Evolutionary conservation across 2,329 filamentous ascomycete genomes (phyloP).

Genomic region (Exophiala phaeomuriformis): DNA sequence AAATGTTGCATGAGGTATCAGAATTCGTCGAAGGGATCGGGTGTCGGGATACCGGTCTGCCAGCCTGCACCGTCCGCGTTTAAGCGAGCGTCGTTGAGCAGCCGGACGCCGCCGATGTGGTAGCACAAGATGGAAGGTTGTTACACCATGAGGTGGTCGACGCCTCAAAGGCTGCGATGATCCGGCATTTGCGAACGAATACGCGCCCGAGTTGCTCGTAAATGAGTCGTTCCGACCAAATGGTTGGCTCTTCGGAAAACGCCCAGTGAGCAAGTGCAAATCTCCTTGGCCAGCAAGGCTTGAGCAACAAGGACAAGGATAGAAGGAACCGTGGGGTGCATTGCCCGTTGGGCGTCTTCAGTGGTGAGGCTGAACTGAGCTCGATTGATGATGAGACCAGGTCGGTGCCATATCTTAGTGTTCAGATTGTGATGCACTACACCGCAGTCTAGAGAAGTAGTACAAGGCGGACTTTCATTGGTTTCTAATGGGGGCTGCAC

Average conservation of each 20-base stretch:
- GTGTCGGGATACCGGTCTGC: neutral
- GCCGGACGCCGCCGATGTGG: neutral
- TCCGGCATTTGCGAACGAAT: neutral
- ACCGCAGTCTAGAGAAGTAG: no score
- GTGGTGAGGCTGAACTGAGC: no score
- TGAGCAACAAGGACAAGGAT: constrained; percentile 4
- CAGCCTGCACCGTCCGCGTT: neutral
- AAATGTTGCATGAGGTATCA: neutral
- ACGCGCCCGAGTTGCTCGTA: neutral
- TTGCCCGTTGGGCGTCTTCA: neutral
- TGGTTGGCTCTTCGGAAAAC: neutral
- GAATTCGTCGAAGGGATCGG: neutral
- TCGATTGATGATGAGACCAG: no score
- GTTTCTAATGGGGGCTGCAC: no score
- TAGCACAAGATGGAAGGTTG: neutral
- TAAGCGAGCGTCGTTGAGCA: constrained; percentile 10
- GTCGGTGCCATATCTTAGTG: no score
- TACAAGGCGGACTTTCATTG: no score
- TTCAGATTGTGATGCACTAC: no score
- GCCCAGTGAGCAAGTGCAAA: neutral
- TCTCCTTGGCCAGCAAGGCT: neutral
- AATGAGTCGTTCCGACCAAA: neutral
- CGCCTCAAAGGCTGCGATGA: neutral
- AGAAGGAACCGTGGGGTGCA: constrained; percentile 11
- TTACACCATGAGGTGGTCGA: neutral